Evolutionary conservation across 2,329 filamentous ascomycete genomes (phyloP), one percentile per base, ranked within the genome.

Genomic region (Claviceps cyperi): DNA sequence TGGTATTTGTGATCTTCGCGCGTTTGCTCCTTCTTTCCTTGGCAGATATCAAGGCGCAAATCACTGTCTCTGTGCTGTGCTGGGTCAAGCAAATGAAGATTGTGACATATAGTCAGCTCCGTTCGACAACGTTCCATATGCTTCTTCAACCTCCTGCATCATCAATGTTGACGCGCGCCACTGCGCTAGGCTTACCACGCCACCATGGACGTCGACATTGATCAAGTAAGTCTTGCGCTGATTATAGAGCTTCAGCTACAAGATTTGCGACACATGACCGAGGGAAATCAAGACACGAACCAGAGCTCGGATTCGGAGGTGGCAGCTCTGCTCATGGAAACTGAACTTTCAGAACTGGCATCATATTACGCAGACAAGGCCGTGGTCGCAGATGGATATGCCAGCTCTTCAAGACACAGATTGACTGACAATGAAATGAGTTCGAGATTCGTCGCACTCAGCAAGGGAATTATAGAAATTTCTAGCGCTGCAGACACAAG

Each of bases 171-270:
- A 40, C n/a, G 8, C n/a, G 5, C 17, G 19, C 9, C 38, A 19
- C n/a, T 40, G 24, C 19, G 11, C 11, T 14, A n/a, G 17, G 13
- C 40, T 13, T 24, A 13, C 40, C n/a, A 21, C n/a, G n/a, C 7
- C 32, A 43, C 37, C 28, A 50, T 50, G 48, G 38, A 36, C 11
- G 39, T 14, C 13, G 28, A 50, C 2, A 36, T 50, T 19, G 53
- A 55, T 13, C 32, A 47, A 15, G 54, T n/a, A 35, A 56, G 52
- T 5, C 53, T 58, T 1, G 37, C 50, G 17, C 38, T 59, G 28
- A 48, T 55, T 22, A 39, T 59, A 19, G 46, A 56, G 40, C 54
- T 57, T 11, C 54, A 59, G 36, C 47, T 54, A n/a, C 49, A 55
- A 22, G 56, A 57, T 38, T 48, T 51, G 1, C 43, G 50, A 8